Base-by-base conservation (phyloP, 257 asterid species). In the Nicotiana tabacum region DNA sequence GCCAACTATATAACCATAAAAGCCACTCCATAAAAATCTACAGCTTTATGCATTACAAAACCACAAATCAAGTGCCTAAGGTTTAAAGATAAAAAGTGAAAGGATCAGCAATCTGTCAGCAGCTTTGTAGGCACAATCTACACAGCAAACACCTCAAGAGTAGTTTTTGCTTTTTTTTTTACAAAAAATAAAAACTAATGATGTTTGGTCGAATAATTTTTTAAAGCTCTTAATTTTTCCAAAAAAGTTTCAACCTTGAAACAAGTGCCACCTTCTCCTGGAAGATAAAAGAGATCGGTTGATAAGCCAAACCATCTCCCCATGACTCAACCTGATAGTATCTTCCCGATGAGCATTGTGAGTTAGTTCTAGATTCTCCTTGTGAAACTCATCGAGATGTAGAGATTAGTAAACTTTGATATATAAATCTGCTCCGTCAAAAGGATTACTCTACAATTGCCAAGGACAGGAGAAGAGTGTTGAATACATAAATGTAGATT, bases 271-370 rank as follows among this genome's bases (percentile, higher is more conserved):
- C 33, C 24, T 68, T 10, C 10, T 18, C 15, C 30, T 35, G 32
- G 55, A 68, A 37, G 56, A 68, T 68, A 68, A 29, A 18, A 18
- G 30, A 68, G 32, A 60, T 60, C 8, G 27, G 32, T 37, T 37
- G 77, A 68, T 18, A 53, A 68, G 56, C 30, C 32, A 39, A n/a
- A 39, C 77, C 39, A 69, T 5, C 77, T n/a, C 57, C 57, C 77
- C 57, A n/a, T 69, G 77, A 39, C 77, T 69, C 57, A 39, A 69
- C 57, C 24, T 39, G 57, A 69, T 69, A 69, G n/a, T n/a, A 69
- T 69, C 77, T 69, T 5, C 57, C 55, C 30, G 17, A 64, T 69
- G 56, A 69, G 57, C 48, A n/a, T n/a, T 9, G 30, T 4, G 9
- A 69, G 9, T n/a, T 39, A 39, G 18, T 37, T 39, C 30, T 69